These are phyloP conservation scores for Sporisorium exsertum DNA, from an alignment of 1,284 basidiomycete genomes.

Conservation along the genomic window DNA sequence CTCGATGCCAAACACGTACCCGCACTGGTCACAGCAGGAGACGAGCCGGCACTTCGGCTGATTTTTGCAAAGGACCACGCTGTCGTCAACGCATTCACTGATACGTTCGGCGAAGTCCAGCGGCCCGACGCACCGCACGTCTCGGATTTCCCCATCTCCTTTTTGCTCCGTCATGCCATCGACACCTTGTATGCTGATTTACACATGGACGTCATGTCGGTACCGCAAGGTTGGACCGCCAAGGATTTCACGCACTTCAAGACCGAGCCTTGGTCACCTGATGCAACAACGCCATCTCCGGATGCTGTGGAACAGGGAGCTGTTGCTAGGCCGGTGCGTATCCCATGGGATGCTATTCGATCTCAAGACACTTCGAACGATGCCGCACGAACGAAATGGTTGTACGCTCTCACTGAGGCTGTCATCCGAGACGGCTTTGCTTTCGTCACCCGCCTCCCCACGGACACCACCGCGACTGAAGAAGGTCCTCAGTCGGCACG, in stretches of 20 bases:
- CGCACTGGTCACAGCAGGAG: conserved; percentile 19
- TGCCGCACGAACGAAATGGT: conserved; percentile 48
- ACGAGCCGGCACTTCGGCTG: conserved; percentile 40
- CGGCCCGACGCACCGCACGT: conserved; percentile 39
- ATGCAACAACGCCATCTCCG: conserved; percentile 7
- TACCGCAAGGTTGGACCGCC: conserved; percentile 57
- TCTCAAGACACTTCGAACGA: conserved; percentile 15
- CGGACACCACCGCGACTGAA: conserved; percentile 66
- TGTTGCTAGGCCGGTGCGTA: conserved; percentile 75
- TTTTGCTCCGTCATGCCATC: conserved; percentile 71
- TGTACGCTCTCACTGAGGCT: conserved; percentile 60
- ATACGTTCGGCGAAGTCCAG: conserved; percentile 40
- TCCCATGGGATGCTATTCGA: conserved; percentile 44
- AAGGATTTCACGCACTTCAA: conserved; percentile 56
- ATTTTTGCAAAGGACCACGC: conserved; percentile 44
- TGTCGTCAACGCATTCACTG: conserved; percentile 61
- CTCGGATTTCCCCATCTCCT: conserved; percentile 70
- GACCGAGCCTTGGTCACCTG: conserved; percentile 39
- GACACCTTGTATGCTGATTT: conserved; percentile 67
- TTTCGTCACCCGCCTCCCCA: conserved; percentile 75
- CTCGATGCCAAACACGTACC: conserved; percentile 70
- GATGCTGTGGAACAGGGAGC: conserved; percentile 14
- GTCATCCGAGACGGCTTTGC: conserved; percentile 73
- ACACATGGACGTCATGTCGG: conserved; percentile 61
- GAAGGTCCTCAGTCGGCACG: conserved; percentile 28